Conservation (phyloP, 805 yeast species). For the Metschnikowia henanensis region DNA sequence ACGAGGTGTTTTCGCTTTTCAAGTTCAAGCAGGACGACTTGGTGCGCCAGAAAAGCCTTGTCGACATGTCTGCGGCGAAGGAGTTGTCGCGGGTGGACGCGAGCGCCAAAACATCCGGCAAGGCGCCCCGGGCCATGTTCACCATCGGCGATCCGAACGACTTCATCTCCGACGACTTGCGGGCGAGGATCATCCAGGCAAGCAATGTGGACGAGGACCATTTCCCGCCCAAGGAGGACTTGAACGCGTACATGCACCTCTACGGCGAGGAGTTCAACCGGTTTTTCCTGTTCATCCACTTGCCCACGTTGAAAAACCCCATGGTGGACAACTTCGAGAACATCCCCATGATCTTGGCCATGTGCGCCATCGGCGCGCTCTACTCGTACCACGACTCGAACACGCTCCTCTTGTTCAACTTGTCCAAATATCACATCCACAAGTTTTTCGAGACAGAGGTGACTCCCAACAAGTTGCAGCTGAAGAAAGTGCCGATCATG, state of each 20-base stretch:
- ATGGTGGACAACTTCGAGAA: slow-evolving; percentile 43
- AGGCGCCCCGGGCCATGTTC: slow-evolving; percentile 17
- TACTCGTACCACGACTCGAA: slow-evolving; percentile 79
- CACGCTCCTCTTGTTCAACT: slow-evolving; percentile 67
- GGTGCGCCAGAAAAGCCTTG: slow-evolving; percentile 43
- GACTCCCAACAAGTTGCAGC: slow-evolving; percentile 44
- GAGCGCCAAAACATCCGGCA: neutral
- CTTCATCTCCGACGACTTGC: slow-evolving; percentile 50
- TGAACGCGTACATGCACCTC: slow-evolving; percentile 73
- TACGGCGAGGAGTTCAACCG: slow-evolving; percentile 77
- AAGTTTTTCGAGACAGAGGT: slow-evolving; percentile 57
- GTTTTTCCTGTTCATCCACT: slow-evolving; percentile 82
- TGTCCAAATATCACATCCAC: slow-evolving; percentile 66
- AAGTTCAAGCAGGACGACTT: slow-evolving; percentile 66
- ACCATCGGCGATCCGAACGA: slow-evolving; percentile 21
- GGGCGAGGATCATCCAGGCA: slow-evolving; percentile 50
- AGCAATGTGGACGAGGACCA: slow-evolving; percentile 57
- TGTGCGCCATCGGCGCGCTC: slow-evolving; percentile 88
- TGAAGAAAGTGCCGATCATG: slow-evolving; percentile 55
- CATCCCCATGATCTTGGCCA: slow-evolving; percentile 70
- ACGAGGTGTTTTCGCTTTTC: slow-evolving; percentile 60
- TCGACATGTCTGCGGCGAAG: slow-evolving; percentile 2
- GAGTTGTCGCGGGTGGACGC: neutral
- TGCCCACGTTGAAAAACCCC: slow-evolving; percentile 51
- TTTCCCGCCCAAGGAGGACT: slow-evolving; percentile 73